A percentile compares a stretch with the other conserved stretches of the same genome.
phyloP scores from a whole-genome alignment of 2,329 filamentous ascomycete genomes.

The Graphiopsis chlorocephala region DNA sequence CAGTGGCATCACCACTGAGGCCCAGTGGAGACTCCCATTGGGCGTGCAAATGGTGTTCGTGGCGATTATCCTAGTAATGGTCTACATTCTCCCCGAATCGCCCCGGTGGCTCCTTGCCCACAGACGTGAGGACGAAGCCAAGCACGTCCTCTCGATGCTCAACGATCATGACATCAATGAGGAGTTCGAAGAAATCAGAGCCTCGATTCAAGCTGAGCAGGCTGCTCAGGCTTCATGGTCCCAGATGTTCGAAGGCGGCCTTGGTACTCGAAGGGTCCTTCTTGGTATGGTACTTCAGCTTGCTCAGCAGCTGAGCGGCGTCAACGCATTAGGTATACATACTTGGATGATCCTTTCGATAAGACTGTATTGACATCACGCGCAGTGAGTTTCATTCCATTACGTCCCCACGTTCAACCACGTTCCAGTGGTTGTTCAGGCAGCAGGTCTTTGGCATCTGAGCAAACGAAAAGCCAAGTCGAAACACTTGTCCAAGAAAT shows the following conservation, averaged over 20 bases:
- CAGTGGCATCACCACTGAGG: constrained; percentile 21
- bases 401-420: no score
- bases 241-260: constrained; percentile 25
- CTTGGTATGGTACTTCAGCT: constrained; percentile 26
- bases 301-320: constrained; percentile 57
- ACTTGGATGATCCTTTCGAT: background rate
- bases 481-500: background rate
- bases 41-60: constrained; percentile 28
- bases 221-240: constrained; percentile 24
- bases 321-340: constrained; percentile 35
- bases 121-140: constrained; percentile 21
- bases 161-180: constrained; percentile 23
- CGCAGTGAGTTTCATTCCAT: background rate
- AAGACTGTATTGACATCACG: background rate
- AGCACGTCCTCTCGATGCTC: constrained; percentile 18
- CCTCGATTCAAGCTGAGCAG: constrained; percentile 25
- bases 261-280: constrained; percentile 22
- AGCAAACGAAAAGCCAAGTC: background rate
- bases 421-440: no score
- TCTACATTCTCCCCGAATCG: constrained; percentile 16
- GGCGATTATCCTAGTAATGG: constrained; percentile 23
- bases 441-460: background rate
- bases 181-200: constrained; percentile 22
- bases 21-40: constrained; percentile 26
- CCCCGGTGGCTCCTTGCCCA: constrained; percentile 27